These are phyloP conservation scores for Puccinia triticina DNA, from an alignment of 1,284 basidiomycete species.

Conservation along the genomic window DNA sequence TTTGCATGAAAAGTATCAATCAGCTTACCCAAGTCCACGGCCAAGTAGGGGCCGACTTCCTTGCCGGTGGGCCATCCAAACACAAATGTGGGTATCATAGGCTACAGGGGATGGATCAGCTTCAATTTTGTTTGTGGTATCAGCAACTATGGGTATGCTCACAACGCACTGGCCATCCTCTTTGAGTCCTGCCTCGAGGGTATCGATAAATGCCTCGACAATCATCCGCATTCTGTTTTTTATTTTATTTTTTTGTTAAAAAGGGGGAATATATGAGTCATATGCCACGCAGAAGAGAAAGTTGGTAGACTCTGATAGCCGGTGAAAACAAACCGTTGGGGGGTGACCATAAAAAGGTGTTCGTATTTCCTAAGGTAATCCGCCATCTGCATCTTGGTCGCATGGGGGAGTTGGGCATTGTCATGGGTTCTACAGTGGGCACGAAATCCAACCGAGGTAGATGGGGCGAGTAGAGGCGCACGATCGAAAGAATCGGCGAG, in stretches of 20 bases:
- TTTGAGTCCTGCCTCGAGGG: slow-evolving; percentile 81
- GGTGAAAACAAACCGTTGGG: slow-evolving; percentile 66
- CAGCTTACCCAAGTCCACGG: slow-evolving; percentile 80
- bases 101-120: slow-evolving; percentile 63
- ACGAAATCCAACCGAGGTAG: not conserved
- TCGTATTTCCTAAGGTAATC: slow-evolving; percentile 56
- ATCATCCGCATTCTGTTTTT: slow-evolving; percentile 64
- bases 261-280: not conserved
- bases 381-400: slow-evolving; percentile 54
- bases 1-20: not conserved
- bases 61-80: slow-evolving; percentile 93
- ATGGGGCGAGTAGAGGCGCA: not conserved
- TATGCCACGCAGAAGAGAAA: not conserved
- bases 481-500: slow-evolving; percentile 13
- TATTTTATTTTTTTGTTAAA: not conserved
- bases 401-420: slow-evolving; percentile 46
- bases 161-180: slow-evolving; percentile 86
- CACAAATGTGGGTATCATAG: slow-evolving; percentile 94
- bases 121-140: not conserved
- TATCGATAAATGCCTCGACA: slow-evolving; percentile 90
- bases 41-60: slow-evolving; percentile 87
- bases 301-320: not conserved
- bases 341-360: slow-evolving; percentile 73
- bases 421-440: slow-evolving; percentile 33
- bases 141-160: slow-evolving; percentile 61